Evolutionary conservation across 768 basidiomycete species (phyloP).

Genomic region (Boletales sp.): DNA sequence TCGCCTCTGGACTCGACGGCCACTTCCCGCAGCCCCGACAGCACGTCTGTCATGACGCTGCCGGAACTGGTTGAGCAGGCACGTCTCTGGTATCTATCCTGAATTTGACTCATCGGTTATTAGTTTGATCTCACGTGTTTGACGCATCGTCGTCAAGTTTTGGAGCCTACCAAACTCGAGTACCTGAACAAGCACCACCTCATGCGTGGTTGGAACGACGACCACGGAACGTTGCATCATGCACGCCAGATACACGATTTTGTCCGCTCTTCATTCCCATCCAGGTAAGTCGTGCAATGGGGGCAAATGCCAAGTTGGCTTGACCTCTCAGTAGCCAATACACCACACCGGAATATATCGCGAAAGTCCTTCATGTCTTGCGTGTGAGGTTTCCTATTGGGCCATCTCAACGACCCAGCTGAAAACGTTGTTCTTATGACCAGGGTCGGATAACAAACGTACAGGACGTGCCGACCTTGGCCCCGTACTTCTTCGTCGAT

Average conservation of each 20-base stretch:
- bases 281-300: constrained; percentile 39
- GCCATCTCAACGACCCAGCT: neutral
- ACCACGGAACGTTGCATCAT: constrained; percentile 49
- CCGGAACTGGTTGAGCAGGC: constrained; percentile 67
- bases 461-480: constrained; percentile 63
- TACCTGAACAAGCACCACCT: constrained; percentile 89
- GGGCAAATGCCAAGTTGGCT: neutral
- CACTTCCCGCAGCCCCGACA: constrained; percentile 51
- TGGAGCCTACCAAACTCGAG: constrained; percentile 77
- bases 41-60: constrained; percentile 58
- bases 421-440: neutral
- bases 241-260: constrained; percentile 50
- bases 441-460: constrained; percentile 71
- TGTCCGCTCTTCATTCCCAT: constrained; percentile 56
- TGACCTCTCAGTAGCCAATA: constrained; percentile 35
- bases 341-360: constrained; percentile 55
- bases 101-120: neutral
- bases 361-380: constrained; percentile 56
- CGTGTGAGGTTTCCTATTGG: constrained; percentile 39
- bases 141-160: constrained; percentile 79
- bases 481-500: constrained; percentile 75
- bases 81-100: constrained; percentile 10
- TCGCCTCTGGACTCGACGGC: constrained; percentile 20
- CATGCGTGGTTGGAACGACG: constrained; percentile 47
- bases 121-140: constrained; percentile 76